Evolutionary conservation across 2,329 filamentous ascomycete species (phyloP).

Genomic region (Talaromyces sp.): DNA sequence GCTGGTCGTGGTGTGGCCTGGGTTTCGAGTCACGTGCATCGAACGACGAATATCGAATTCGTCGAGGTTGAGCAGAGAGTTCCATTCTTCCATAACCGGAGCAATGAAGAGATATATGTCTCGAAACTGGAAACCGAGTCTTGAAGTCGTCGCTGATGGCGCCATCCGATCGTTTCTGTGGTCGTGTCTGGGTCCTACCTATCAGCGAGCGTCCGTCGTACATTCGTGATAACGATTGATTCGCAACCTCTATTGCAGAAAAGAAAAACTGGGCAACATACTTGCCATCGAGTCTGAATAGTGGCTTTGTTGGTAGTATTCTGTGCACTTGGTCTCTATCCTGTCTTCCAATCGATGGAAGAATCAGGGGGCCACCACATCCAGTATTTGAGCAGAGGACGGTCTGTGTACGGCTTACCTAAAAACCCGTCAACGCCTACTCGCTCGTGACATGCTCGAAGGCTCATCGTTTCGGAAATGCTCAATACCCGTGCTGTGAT

Average conservation of each 20-base stretch:
- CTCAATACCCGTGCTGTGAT: neutral
- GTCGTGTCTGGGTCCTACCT: neutral
- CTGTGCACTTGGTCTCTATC: neutral
- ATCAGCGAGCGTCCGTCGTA: neutral
- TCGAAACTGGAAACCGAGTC: neutral
- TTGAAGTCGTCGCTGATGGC: neutral
- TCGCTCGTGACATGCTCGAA: neutral
- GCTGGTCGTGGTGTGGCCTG: conserved; percentile 9
- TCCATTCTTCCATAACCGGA: neutral
- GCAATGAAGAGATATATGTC: neutral
- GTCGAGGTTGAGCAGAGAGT: neutral
- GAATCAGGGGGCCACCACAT: neutral
- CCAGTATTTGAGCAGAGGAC: neutral
- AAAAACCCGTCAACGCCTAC: neutral
- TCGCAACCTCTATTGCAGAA: neutral
- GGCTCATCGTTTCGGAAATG: neutral
- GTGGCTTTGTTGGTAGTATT: conserved; percentile 1
- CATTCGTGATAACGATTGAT: neutral
- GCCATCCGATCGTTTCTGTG: neutral
- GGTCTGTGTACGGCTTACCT: neutral
- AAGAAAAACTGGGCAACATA: neutral
- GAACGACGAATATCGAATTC: conserved; percentile 5
- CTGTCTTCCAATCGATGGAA: neutral
- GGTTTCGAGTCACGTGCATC: conserved; percentile 11
- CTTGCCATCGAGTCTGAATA: neutral